Conservation (phyloP, 352 stramenopile genomes). For the Pythium periplocum region DNA sequence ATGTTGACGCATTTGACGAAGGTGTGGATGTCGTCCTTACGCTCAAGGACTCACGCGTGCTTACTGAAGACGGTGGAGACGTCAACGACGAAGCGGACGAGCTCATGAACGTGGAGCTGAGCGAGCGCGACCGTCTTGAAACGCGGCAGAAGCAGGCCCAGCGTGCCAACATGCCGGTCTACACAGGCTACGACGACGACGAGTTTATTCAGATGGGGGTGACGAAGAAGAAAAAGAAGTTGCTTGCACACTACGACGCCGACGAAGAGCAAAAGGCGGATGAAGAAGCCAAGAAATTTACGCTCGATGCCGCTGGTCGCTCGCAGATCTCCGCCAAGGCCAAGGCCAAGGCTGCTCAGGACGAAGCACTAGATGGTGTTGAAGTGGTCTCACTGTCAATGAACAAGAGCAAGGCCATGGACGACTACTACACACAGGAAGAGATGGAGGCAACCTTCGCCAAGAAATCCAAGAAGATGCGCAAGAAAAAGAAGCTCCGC, state of each 20-base stretch:
- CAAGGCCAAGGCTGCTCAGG: constrained; percentile 3
- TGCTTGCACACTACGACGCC: constrained; percentile 89
- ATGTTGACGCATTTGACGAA: constrained; percentile 80
- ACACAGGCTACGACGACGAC: constrained; percentile 95
- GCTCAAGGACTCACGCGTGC: constrained; percentile 87
- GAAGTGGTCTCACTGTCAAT: constrained; percentile 60
- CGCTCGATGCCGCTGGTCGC: constrained; percentile 37
- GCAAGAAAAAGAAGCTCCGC: constrained; percentile 49
- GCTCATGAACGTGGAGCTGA: constrained; percentile 83
- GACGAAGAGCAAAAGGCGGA: constrained; percentile 49
- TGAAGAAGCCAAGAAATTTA: constrained; percentile 47
- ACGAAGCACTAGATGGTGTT: constrained; percentile 32
- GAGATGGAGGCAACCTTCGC: constrained; percentile 84
- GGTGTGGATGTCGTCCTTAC: constrained; percentile 93
- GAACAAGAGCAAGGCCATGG: constrained; percentile 34
- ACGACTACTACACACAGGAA: constrained; percentile 84
- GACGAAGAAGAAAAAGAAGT: constrained; percentile 20
- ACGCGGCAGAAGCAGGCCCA: constrained; percentile 39
- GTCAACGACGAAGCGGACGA: constrained; percentile 78
- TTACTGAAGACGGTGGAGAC: constrained; percentile 77
- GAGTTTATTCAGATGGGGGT: constrained; percentile 90
- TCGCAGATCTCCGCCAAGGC: constrained; percentile 4
- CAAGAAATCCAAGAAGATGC: constrained; percentile 73
- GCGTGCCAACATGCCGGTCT: constrained; percentile 69
- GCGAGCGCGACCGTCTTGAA: constrained; percentile 53